Conservation (phyloP, 805 yeast genomes). For the Metschnikowia baotianmanensis region DNA sequence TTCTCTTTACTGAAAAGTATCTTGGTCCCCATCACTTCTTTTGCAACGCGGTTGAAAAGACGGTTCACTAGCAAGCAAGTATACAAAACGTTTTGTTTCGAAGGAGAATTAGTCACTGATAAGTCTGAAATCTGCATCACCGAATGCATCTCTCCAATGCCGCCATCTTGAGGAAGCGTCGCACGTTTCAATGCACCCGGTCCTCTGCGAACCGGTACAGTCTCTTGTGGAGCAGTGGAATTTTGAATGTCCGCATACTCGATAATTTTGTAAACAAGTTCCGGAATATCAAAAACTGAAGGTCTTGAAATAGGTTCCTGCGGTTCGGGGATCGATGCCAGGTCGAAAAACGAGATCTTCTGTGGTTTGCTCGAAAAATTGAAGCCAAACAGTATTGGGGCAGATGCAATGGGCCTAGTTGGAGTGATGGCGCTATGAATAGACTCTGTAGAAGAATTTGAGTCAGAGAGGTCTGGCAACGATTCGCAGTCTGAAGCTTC, state of each 20-base stretch:
- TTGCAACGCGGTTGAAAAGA: constrained; percentile 58
- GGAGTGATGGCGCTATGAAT: constrained; percentile 17
- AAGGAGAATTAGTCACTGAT: not conserved
- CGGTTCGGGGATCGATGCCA: not conserved
- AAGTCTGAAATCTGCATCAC: constrained; percentile 37
- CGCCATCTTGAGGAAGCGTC: constrained; percentile 54
- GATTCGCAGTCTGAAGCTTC: constrained; percentile 33
- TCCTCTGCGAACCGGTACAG: constrained; percentile 57
- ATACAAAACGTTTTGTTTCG: constrained; percentile 29
- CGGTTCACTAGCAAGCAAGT: constrained; percentile 69
- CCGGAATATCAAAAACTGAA: constrained; percentile 69
- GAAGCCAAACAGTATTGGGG: constrained; percentile 4
- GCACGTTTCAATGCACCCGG: constrained; percentile 74
- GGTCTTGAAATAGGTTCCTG: not conserved
- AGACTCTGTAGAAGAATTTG: constrained; percentile 18
- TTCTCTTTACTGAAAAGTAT: constrained; percentile 51
- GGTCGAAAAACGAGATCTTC: not conserved
- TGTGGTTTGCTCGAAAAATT: not conserved
- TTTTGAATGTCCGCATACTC: constrained; percentile 54
- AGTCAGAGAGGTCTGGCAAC: constrained; percentile 37
- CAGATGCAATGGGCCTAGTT: constrained; percentile 5
- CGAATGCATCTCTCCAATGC: constrained; percentile 44
- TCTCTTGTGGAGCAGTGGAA: constrained; percentile 58
- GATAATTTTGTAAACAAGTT: constrained; percentile 62
- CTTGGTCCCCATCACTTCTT: constrained; percentile 52